Percentiles rank a stretch among this genome's conserved stretches.
Evolutionary conservation across 1,284 basidiomycete species (phyloP).

Genomic region (Trichosporon sp.): DNA sequence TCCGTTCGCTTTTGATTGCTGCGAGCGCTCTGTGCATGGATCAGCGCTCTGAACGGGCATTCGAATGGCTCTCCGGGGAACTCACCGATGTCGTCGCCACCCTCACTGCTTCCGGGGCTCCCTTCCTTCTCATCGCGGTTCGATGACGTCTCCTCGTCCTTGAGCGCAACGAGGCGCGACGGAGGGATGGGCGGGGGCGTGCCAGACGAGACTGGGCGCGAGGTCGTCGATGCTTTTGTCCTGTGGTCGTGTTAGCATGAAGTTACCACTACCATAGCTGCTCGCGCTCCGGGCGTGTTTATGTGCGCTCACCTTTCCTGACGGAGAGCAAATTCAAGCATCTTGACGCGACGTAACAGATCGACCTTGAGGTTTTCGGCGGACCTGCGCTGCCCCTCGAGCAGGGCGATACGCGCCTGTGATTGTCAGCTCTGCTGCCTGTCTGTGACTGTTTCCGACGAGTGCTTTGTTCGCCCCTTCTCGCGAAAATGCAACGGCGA

Average conservation of each 20-base stretch:
- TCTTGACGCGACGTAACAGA: conserved; percentile 93
- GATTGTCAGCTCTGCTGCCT: conserved; percentile 24
- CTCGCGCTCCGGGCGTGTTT: conserved; percentile 20
- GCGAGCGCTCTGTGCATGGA: conserved; percentile 17
- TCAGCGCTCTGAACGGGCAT: conserved; percentile 10
- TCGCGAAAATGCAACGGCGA: neutral
- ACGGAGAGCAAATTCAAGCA: conserved; percentile 94
- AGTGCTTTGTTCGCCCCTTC: conserved; percentile 16
- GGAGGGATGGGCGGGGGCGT: conserved; percentile 44
- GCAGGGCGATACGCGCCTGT: conserved; percentile 91
- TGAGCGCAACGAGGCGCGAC: conserved; percentile 50
- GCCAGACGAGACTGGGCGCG: conserved; percentile 22
- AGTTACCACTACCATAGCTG: neutral
- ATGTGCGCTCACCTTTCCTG: conserved; percentile 76
- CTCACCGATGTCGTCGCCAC: conserved; percentile 44
- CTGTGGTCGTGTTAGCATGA: conserved; percentile 55
- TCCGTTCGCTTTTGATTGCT: conserved; percentile 16
- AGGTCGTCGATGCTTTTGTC: conserved; percentile 61
- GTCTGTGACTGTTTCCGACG: neutral
- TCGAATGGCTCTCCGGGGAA: neutral
- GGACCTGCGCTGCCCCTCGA: conserved; percentile 93
- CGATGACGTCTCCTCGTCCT: conserved; percentile 49
- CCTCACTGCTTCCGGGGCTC: conserved; percentile 48
- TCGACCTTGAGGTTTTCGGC: conserved; percentile 97
- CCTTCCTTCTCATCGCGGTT: conserved; percentile 49